Percentiles rank a stretch among this genome's conserved stretches.
phyloP scores from a whole-genome alignment of 768 basidiomycete genomes.

The Suillus lakei region DNA sequence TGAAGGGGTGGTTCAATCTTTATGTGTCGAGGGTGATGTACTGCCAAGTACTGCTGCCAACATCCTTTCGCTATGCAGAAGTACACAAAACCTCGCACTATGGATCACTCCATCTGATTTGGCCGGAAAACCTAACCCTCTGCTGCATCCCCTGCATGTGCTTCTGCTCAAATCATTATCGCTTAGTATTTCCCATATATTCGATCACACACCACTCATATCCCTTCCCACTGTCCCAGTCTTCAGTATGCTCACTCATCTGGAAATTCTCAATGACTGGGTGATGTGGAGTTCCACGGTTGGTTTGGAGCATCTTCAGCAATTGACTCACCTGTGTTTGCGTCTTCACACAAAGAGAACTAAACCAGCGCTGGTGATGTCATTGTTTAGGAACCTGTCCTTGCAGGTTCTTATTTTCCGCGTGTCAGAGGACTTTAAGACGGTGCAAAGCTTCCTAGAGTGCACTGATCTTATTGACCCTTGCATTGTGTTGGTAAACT shows the following conservation, averaged over 20 bases:
- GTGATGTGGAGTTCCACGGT: conserved; percentile 21
- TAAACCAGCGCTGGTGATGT: background rate
- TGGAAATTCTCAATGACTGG: conserved; percentile 27
- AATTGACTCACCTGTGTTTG: conserved; percentile 19
- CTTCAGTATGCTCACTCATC: conserved; percentile 20
- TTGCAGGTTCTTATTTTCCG: background rate
- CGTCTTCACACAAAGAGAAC: conserved; percentile 10
- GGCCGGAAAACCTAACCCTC: background rate
- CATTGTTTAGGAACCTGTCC: background rate
- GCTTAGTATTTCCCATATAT: conserved; percentile 16
- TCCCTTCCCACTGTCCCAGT: conserved; percentile 12
- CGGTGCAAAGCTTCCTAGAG: background rate
- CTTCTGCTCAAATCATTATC: conserved; percentile 22
- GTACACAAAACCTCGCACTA: conserved; percentile 20
- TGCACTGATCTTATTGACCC: background rate
- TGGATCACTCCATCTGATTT: conserved; percentile 16
- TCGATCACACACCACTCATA: background rate
- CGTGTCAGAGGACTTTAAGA: background rate
- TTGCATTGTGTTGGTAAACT: background rate
- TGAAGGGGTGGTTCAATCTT: conserved; percentile 15
- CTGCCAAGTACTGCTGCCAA: conserved; percentile 4
- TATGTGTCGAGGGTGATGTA: conserved; percentile 23
- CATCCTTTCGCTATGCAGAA: conserved; percentile 17
- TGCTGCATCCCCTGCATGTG: conserved; percentile 12
- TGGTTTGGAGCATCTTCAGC: conserved; percentile 20